These are phyloP conservation scores for Ganoderma boninense DNA, from an alignment of 1,284 basidiomycete species.

Conservation along the genomic window DNA sequence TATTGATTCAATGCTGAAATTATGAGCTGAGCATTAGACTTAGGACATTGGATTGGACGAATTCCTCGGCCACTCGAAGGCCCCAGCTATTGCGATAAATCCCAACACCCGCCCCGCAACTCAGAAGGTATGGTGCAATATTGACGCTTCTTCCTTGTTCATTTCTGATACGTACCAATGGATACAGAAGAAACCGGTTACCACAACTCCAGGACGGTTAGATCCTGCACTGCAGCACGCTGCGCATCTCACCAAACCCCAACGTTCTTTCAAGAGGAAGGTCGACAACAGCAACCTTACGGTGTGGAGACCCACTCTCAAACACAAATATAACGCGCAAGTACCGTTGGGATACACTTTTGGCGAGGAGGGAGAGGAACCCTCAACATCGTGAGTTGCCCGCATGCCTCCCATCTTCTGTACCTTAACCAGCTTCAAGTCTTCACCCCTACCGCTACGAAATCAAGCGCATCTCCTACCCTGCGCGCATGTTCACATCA, in stretches of 20 bases:
- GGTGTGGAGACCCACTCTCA: conserved; percentile 67
- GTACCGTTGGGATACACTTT: conserved; percentile 76
- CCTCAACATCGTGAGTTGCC: conserved; percentile 41
- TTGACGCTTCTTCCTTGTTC: too few species aligned
- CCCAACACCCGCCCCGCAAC: conserved; percentile 39
- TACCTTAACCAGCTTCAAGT: conserved; percentile 34
- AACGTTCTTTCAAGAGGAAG: conserved; percentile 70
- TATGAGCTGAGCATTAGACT: neutral
- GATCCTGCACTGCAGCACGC: conserved; percentile 76
- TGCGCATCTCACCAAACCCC: conserved; percentile 79
- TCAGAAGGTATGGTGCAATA: conserved; percentile 40
- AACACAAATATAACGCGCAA: conserved; percentile 83
- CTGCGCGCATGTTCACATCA: conserved; percentile 70
- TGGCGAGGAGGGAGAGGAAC: conserved; percentile 52
- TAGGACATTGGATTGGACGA: conserved; percentile 88
- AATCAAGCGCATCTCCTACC: conserved; percentile 76
- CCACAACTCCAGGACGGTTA: conserved; percentile 48
- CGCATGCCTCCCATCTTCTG: neutral
- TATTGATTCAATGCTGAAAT: neutral
- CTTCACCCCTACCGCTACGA: conserved; percentile 88
- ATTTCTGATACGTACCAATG: neutral
- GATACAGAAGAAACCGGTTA: conserved; percentile 40
- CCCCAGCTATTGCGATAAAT: conserved; percentile 68
- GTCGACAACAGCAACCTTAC: conserved; percentile 63
- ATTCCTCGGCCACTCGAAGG: conserved; percentile 75